Conservation (phyloP, 345 rosid species). For the Mercurialis annua region DNA sequence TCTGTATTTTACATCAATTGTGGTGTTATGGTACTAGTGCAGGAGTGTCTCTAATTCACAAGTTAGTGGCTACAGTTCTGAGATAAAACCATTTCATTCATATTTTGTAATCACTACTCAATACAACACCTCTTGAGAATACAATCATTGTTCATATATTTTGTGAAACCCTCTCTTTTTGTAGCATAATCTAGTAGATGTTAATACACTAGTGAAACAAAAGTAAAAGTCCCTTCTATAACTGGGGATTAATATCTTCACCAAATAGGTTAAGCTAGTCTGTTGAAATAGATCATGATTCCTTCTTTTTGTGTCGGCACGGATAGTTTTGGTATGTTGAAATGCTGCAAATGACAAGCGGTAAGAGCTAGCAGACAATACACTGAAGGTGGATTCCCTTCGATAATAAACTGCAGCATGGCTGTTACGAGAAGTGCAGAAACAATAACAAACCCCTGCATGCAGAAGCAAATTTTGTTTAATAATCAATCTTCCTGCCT, state of each 20-base stretch:
- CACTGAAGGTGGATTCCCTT: constrained; percentile 83
- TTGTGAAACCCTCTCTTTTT: neutral
- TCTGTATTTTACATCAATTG: no score
- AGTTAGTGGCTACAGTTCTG: neutral
- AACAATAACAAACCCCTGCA: constrained; percentile 94
- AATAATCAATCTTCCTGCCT: neutral
- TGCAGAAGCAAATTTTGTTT: constrained; percentile 1
- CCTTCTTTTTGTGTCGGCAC: constrained; percentile 63
- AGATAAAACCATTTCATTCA: neutral
- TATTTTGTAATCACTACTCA: neutral
- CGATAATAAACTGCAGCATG: constrained; percentile 76
- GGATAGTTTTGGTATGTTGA: constrained; percentile 91
- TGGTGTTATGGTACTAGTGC: no score
- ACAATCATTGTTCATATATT: neutral
- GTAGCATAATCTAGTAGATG: neutral
- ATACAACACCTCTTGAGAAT: neutral
- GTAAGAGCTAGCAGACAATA: constrained; percentile 76
- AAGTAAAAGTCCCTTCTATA: neutral
- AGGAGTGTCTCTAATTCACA: no score
- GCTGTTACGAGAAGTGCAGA: constrained; percentile 94
- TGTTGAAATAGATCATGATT: constrained; percentile 32
- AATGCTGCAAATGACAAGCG: constrained; percentile 78
- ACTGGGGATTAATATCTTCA: neutral
- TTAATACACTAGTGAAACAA: neutral
- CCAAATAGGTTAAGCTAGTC: neutral